Evolutionary conservation across 2,329 filamentous ascomycete species (phyloP), one percentile per base, ranked within the genome.

Genomic region (Knufia petricola): DNA sequence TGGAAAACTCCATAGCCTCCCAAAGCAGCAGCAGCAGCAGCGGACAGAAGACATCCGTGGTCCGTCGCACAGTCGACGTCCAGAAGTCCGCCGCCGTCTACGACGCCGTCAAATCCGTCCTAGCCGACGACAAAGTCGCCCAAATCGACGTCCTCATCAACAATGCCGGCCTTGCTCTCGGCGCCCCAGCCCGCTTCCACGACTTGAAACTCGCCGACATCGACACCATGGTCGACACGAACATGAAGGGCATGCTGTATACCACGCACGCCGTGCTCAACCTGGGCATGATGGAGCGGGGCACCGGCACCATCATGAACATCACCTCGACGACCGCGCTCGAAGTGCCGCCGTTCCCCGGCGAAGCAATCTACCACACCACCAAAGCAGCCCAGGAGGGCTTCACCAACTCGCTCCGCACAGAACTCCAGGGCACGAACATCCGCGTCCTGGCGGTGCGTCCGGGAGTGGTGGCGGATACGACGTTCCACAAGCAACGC

Each of bases 281-380:
- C 38, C 58, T 60, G 10, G 15, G 26, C 42, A 72, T 72, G 64
- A 63, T 67, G 49, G 52, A 59, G 8, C 58, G 61, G 0, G 66
- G 66, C 24, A 49, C 53, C 10, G 71, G 70, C 1, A 73, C 69
- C 1, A 74, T 75, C 21, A 52, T 76, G 0, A 75, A 75, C 51
- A 59, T 75, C 10, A 71, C 73, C 0, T 72, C 68, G 0, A 64
- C 66, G 0, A 75, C 72, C 0, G 72, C 62, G 0, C 60, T 75
- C 0, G 72, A 74, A 50, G 66, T 66, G 0, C 72, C 72, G 0
- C 72, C 72, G 0, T 75, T 75, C 44, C 61, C 68, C 0, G 71
- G 72, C 10, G 72, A 75, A 53, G 66, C 70, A 0, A 69, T 76
- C 7, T 72, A 74, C 47, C 71, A 74, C 50, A 63, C 70, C 3